These are phyloP conservation scores for Triangularia verruculosa DNA, from an alignment of 2,329 filamentous ascomycete species.

Conservation along the genomic window DNA sequence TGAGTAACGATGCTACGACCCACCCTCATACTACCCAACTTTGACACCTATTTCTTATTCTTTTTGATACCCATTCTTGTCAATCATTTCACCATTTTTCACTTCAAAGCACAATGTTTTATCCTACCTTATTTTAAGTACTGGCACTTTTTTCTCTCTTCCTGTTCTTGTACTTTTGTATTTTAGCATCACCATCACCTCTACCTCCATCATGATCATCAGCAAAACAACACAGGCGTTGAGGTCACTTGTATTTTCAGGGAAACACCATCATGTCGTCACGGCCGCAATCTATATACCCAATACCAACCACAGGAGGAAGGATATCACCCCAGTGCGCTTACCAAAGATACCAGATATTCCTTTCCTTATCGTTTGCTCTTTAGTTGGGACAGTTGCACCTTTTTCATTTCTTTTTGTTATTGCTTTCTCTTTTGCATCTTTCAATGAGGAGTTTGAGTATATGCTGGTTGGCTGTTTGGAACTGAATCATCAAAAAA, in stretches of 20 bases:
- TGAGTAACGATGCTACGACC: slow-evolving; percentile 22
- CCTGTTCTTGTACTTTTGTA: not conserved
- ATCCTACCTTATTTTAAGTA: not conserved
- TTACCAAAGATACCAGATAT: not conserved
- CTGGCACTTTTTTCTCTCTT: not conserved
- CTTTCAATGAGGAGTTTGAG: not conserved
- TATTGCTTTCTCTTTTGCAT: not conserved
- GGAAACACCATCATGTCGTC: not conserved
- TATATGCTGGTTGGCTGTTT: not conserved
- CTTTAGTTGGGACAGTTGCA: not conserved
- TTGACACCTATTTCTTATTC: slow-evolving; percentile 11
- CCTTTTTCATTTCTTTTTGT: not conserved
- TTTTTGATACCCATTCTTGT: slow-evolving; percentile 27
- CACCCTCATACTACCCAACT: slow-evolving; percentile 23
- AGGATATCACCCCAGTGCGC: not conserved
- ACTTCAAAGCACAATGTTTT: slow-evolving; percentile 8
- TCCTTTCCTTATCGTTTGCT: not conserved
- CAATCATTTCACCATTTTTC: slow-evolving; percentile 19
- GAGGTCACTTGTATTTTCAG: not conserved
- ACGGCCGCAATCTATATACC: not conserved
- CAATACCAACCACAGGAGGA: not conserved
- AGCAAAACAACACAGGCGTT: not conserved
- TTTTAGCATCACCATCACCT: not conserved
- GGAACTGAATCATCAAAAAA: not conserved
- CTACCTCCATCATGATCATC: not conserved